Base-by-base conservation (phyloP, 1,284 basidiomycete genomes). In the Ganoderma sinense region DNA sequence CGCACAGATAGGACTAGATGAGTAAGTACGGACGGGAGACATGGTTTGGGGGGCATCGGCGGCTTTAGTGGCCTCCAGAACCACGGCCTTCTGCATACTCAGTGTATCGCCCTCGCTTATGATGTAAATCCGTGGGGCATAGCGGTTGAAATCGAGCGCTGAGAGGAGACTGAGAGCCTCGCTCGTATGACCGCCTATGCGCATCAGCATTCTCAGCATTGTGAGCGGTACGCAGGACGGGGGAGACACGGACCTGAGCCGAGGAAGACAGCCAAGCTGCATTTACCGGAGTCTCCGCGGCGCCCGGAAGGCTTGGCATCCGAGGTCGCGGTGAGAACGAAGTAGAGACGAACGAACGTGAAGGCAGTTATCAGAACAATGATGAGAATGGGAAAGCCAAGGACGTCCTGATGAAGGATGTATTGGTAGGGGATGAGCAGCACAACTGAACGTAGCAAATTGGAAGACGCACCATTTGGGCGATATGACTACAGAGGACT, bases 181-280 rank as follows among this genome's bases (percentile, higher is more conserved):
- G 72, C 89, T 91, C 7, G 97, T 98, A 82, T 99, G 98, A 0
- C 98, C 98, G 39, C 98, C 97, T 97, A 75, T 33, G 67, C 43
- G 62, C 23, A 70, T 60, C 20, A 59, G 36, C 4, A 23, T 41
- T 61, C 59, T 70, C 71, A 63, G 26, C 45, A 62, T 41, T 56
- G 61, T 26, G 20, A 29, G 23, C n/a, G 53, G 40, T 26, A 31
- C 39, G 26, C 18, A 45, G 31, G 33, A 33, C 43, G 45, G 63
- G 58, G 14, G 20, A 48, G 39, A 64, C 16, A 77, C 80, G 74
- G 75, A 87, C 90, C 90, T 78, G 90, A 91, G 69, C 90, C 90
- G 56, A 91, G 83, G 73, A 91, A 91, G 56, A 91, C 84, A 4
- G 88, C 89, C 16, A 91, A 78, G 68, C 82, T 85, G 69, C 87